A percentile compares a stretch with the other conserved stretches of the same genome.
phyloP scores from a whole-genome alignment of 106 monocot genomes.

The Phalaenopsis equestris region DNA sequence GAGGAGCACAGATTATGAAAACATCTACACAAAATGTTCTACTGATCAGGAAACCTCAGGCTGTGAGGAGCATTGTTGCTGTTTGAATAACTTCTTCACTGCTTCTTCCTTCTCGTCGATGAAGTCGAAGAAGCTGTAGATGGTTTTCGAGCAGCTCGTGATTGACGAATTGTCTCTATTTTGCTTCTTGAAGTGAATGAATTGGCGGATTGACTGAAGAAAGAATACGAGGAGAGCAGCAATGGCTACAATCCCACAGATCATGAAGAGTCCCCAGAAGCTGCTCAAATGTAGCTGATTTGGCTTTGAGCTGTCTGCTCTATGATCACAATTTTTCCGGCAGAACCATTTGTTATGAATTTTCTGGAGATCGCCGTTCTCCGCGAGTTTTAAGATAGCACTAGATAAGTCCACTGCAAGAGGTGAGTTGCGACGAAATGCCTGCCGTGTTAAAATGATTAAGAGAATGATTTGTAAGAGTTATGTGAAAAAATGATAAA shows the following conservation, averaged over 20 bases:
- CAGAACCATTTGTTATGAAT: constrained; percentile 69
- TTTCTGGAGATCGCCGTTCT: constrained; percentile 54
- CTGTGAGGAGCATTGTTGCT: constrained; percentile 6
- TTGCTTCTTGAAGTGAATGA: constrained; percentile 20
- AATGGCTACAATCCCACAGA: constrained; percentile 37
- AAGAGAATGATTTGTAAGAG: no score
- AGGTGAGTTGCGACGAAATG: constrained; percentile 58
- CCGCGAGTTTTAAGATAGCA: constrained; percentile 68
- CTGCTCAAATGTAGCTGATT: constrained; percentile 39
- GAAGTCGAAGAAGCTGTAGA: constrained; percentile 34
- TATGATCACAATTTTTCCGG: constrained; percentile 14
- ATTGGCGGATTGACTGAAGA: constrained; percentile 38
- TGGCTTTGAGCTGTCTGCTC: constrained; percentile 13
- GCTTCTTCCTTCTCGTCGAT: constrained; percentile 51
- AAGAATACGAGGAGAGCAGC: constrained; percentile 38
- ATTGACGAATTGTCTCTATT: neutral
- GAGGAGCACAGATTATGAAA: no score
- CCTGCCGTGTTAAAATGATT: constrained; percentile 21
- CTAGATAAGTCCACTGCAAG: constrained; percentile 61
- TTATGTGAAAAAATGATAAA: no score
- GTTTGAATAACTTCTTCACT: constrained; percentile 29
- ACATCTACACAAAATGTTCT: neutral
- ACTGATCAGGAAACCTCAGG: constrained; percentile 1
- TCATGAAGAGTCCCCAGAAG: constrained; percentile 58
- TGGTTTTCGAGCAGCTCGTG: constrained; percentile 13